Percentiles rank a stretch among this genome's conserved stretches.
Conservation (phyloP, 768 basidiomycete species). For the Tylopilus subfusipes region DNA sequence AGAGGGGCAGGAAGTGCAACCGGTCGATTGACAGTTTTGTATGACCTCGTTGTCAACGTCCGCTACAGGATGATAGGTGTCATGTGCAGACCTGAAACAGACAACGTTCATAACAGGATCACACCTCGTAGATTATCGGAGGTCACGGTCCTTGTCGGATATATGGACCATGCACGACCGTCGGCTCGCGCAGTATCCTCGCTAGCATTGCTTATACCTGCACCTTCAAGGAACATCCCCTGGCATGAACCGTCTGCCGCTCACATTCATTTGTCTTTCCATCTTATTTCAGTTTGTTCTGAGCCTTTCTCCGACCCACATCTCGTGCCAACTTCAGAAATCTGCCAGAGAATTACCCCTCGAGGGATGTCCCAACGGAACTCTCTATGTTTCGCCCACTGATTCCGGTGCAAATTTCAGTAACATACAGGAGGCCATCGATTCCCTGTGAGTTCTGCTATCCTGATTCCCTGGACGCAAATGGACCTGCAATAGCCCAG, state of each 20-base stretch:
- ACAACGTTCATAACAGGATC: not conserved
- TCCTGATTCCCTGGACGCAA: not conserved
- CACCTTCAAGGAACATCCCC: not conserved
- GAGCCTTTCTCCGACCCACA: conserved; percentile 45
- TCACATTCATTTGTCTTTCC: conserved; percentile 6
- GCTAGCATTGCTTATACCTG: not conserved
- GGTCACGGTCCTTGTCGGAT: not conserved
- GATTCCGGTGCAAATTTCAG: conserved; percentile 46
- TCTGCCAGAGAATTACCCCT: conserved; percentile 40
- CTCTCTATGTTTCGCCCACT: conserved; percentile 53
- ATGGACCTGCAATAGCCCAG: conserved; percentile 34
- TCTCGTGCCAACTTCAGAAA: conserved; percentile 53
- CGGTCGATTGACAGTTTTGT: too few species aligned
- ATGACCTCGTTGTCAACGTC: not conserved
- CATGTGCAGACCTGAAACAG: not conserved
- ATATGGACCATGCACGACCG: not conserved
- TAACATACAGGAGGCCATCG: conserved; percentile 52
- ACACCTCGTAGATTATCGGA: not conserved
- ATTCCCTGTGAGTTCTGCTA: conserved; percentile 46
- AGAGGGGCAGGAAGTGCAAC: too few species aligned
- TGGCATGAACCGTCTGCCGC: conserved; percentile 8
- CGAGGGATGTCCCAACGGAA: conserved; percentile 52
- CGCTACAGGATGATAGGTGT: not conserved
- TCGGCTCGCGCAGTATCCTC: not conserved
- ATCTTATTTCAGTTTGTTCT: not conserved